Conservation (phyloP, 2,329 filamentous ascomycete species). For the Aspergillus pseudoviridinutans region DNA sequence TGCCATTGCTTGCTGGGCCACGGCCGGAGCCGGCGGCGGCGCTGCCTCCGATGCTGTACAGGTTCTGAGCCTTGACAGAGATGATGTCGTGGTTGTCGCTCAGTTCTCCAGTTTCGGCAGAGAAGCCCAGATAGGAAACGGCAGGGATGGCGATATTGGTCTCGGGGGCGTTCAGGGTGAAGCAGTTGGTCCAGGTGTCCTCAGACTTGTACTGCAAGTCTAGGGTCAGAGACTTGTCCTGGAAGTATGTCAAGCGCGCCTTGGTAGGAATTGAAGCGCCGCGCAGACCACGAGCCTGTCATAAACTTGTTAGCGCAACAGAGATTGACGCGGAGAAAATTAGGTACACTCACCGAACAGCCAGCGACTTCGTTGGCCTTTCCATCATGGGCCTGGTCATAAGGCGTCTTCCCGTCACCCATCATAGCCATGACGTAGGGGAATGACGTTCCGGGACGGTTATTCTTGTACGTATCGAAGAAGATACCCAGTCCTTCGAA, state of each 20-base stretch:
- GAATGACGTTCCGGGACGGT: constrained; percentile 90
- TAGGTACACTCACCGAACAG: constrained; percentile 62
- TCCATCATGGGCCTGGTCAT: constrained; percentile 92
- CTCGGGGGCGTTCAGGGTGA: constrained; percentile 61
- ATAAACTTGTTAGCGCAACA: constrained; percentile 2
- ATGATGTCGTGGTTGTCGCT: constrained; percentile 98
- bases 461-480: constrained; percentile 99
- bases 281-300: constrained; percentile 75
- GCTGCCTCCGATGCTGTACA: constrained; percentile 60
- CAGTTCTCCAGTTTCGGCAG: constrained; percentile 83
- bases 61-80: constrained; percentile 76
- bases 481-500: constrained; percentile 96
- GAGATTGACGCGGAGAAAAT: no score
- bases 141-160: constrained; percentile 73
- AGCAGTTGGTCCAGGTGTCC: constrained; percentile 85
- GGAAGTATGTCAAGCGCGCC: constrained; percentile 88
- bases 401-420: constrained; percentile 81
- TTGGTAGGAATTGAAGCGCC: constrained; percentile 76
- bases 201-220: constrained; percentile 93
- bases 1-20: constrained; percentile 20
- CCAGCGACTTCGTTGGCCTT: constrained; percentile 90
- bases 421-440: constrained; percentile 99
- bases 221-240: constrained; percentile 85
- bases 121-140: constrained; percentile 62
- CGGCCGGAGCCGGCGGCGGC: constrained; percentile 17